Base-by-base conservation (phyloP, 2,329 filamentous ascomycete genomes). In the Penicillium sp. region DNA sequence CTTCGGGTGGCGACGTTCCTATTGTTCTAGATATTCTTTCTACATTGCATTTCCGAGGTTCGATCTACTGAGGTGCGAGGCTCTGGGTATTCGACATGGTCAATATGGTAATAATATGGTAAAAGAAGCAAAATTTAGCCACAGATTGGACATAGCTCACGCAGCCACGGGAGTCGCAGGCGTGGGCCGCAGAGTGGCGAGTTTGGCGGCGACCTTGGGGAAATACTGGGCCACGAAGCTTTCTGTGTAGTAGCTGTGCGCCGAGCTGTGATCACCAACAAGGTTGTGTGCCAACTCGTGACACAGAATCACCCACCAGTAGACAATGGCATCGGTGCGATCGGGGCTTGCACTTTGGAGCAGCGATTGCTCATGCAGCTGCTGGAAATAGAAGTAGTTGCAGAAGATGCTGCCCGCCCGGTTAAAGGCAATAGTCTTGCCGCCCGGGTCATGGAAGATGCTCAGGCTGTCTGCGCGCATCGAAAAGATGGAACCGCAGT, bases 271-370 rank as follows among this genome's bases (percentile, higher is more conserved):
- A 55, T 83, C 79, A 32, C 74, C 72, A 7, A 95, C 89, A 47
- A 98, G 73, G 67, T 98, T 98, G 72, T 98, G 93, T 50, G 93
- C 91, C 68, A 98, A 73, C 73, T 98, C 95, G 67, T 98, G 93
- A 54, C 90, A 95, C 53, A 96, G 69, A n/a, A 93, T 90, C 56
- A 95, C 87, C 82, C 87, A 96, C 92, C 92, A 97, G 77, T 91
- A 95, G 1, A 86, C 81, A 49, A 83, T 75, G 2, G 88, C 88
- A 53, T 93, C 87, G 3, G 81, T 77, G 65, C 76, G 82, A 13
- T 75, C 80, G 42, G 64, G 67, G 42, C 49, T 72, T 42, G 56
- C 58, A 52, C 59, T 66, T 20, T 64, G 57, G 18, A 68, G 64
- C 42, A 82, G 68, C 54, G 75, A 69, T 12, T 72, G 63, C 39